Percentiles rank a stretch among this genome's conserved stretches.
These are phyloP conservation scores for Pouteria campechiana DNA, from an alignment of 179 eudicot species.

Conservation along the genomic window DNA sequence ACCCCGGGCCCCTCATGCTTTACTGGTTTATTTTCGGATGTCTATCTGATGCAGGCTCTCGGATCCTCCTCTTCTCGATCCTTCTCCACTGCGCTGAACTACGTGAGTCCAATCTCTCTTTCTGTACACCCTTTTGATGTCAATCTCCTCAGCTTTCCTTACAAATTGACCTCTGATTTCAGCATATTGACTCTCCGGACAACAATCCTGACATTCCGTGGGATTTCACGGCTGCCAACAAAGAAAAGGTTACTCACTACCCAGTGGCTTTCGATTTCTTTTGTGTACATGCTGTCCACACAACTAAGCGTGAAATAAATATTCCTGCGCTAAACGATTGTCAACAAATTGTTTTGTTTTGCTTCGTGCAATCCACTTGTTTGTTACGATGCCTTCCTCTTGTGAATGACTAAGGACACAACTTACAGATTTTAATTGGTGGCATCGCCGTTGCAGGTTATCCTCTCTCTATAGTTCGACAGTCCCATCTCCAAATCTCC, in stretches of 20 bases:
- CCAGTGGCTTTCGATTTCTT: background rate
- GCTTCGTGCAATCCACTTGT: background rate
- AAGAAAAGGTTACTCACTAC: slow-evolving; percentile 38
- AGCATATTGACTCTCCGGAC: slow-evolving; percentile 90
- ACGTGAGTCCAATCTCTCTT: slow-evolving; percentile 38
- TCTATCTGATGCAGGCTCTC: background rate
- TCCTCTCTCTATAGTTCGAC: no score
- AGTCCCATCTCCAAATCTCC: no score
- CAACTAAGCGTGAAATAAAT: no score
- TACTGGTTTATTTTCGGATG: slow-evolving; percentile 1
- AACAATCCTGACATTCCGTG: slow-evolving; percentile 70
- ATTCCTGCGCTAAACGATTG: no score
- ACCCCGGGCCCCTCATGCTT: background rate
- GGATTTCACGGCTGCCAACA: slow-evolving; percentile 62
- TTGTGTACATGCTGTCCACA: background rate
- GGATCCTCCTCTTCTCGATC: slow-evolving; percentile 81
- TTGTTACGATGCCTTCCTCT: background rate
- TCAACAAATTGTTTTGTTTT: background rate
- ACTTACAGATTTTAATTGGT: no score
- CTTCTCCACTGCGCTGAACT: slow-evolving; percentile 82
- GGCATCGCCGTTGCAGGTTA: no score
- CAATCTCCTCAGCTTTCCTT: background rate
- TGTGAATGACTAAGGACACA: no score
- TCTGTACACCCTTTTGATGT: background rate
- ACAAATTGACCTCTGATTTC: slow-evolving; percentile 1